A percentile compares a stretch with the other conserved stretches of the same genome.
phyloP scores from a whole-genome alignment of 768 basidiomycete species.

The Psilocybe cubensis region DNA sequence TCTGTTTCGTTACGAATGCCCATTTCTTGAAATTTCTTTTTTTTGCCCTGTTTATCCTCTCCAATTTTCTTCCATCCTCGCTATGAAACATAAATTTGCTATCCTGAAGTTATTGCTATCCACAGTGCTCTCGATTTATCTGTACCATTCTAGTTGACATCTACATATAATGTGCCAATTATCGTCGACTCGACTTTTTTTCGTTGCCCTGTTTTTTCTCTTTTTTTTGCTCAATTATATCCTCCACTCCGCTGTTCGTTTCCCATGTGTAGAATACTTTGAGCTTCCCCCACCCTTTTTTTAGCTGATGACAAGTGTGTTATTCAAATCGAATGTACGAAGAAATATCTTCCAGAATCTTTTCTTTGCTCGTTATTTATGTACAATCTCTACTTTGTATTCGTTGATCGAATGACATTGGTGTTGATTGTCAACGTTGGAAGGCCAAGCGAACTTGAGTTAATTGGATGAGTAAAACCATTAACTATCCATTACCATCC shows the following conservation, averaged over 20 bases:
- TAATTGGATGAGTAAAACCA: no score
- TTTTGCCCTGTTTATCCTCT: neutral
- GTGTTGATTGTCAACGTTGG: neutral
- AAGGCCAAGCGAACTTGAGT: no score
- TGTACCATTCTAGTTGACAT: neutral
- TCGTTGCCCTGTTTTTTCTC: no score
- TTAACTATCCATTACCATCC: no score
- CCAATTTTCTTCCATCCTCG: no score
- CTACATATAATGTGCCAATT: neutral
- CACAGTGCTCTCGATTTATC: neutral
- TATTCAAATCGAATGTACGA: no score
- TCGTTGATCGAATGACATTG: constrained; percentile 14
- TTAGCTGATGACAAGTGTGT: no score
- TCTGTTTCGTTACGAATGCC: neutral
- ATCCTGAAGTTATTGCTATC: neutral
- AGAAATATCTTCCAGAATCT: no score
- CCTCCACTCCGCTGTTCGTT: neutral
- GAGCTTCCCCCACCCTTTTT: no score
- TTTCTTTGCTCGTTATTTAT: neutral
- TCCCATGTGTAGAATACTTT: neutral
- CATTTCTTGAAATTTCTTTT: neutral
- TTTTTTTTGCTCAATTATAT: neutral
- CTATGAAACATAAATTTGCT: no score
- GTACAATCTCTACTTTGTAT: neutral
- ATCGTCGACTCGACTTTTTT: no score